Evolutionary conservation across 2,329 filamentous ascomycete genomes (phyloP), one percentile per base, ranked within the genome.

Genomic region (Ceratocystis smalleyi): DNA sequence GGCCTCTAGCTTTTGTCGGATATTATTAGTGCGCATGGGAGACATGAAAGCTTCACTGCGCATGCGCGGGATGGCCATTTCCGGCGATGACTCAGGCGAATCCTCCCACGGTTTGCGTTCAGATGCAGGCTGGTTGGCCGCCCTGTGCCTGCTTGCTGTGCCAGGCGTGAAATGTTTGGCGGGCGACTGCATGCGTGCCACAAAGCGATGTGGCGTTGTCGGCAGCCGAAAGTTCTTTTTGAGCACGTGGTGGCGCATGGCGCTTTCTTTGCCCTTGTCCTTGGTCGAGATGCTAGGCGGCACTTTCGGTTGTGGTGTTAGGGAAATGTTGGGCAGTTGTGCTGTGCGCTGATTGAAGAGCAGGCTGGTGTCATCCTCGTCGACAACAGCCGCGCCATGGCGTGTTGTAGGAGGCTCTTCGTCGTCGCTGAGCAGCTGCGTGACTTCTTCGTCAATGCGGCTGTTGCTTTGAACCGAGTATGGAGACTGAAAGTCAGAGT

Each of bases 201-300:
- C 2, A 74, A 69, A 2, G 72, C 71, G 70, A 84, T 86, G 85
- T 0, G 94, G 94, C 8, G 94, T 99, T 5, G 92, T 90, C 74
- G 95, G 89, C 27, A 99, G 81, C 40, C 92, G 89, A 77, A 95
- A 99, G 65, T 88, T 96, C 75, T 95, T 96, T 77, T 97, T 91
- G 4, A 95, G 83, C n/a, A 97, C 80, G 66, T 88, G 88, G 73
- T 97, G 92, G 49, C 99, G 81, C 7, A 97, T 79, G 2, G 89
- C 88, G 71, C 96, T 90, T 67, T 84, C 82, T 70, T 77, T 70
- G 24, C 71, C 70, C 62, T 73, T 72, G 40, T 68, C 67, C 45
- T 71, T 65, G 7, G 71, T 67, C 2, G 70, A 70, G 2, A 69
- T 67, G n/a, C n/a, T n/a, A 10, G 19, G 15, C 3, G 84, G 73